These are phyloP conservation scores for Gonapodya sp. DNA, from an alignment of 192 early-diverging fungal genomes.

Conservation along the genomic window DNA sequence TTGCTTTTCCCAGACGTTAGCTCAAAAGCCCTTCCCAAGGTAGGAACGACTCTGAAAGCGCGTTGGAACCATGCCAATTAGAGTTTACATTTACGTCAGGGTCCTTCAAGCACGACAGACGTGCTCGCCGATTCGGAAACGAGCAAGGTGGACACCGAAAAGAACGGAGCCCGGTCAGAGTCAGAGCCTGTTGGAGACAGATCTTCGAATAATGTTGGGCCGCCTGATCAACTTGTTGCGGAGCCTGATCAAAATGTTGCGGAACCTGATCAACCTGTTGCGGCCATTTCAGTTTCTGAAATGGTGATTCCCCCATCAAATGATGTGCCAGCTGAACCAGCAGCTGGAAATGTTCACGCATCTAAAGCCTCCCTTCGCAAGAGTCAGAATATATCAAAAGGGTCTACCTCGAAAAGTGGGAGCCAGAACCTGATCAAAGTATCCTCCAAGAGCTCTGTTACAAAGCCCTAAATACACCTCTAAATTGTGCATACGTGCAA, in stretches of 20 bases:
- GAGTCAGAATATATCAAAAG: neutral
- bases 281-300: neutral
- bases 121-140: neutral
- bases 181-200: neutral
- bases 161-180: neutral
- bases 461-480: too few species aligned
- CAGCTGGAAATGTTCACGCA: neutral
- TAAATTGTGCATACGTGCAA: too few species aligned
- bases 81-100: too few species aligned
- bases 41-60: neutral
- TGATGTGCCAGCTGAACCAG: neutral
- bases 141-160: neutral
- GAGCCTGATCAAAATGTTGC: neutral
- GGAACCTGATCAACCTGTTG: neutral
- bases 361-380: neutral
- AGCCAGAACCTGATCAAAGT: neutral
- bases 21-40: neutral
- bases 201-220: too few species aligned
- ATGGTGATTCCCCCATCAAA: neutral
- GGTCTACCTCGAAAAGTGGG: neutral
- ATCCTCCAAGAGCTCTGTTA: too few species aligned
- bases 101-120: too few species aligned
- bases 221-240: neutral
- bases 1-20: constrained; percentile 34
- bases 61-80: neutral